Evolutionary conservation across 306 rosid species (phyloP), one percentile per base, ranked within the genome.

Genomic region (Cicer judaicum): DNA sequence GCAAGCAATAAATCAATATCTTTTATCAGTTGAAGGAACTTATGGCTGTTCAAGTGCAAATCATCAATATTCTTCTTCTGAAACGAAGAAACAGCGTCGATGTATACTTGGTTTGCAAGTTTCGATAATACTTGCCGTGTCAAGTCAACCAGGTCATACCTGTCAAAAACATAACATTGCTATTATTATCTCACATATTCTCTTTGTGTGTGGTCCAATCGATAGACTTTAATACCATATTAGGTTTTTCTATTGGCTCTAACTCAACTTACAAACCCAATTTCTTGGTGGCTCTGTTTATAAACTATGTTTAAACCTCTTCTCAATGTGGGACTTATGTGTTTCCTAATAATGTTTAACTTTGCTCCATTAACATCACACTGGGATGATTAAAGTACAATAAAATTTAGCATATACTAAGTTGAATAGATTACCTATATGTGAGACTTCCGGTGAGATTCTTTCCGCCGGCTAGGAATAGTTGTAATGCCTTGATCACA

Each of bases 131-230:
- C 97, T 86, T 94, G 98, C 70, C 97, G 84, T 14, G 97, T 86
- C 74, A 94, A 83, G 84, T 94, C 98, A 77, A 94, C 95, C 84
- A 93, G 88, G 81, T 93, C 98, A 76, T 91, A 93, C 85, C 98
- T 93, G 92, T 76, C 46, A 82, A 59, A 70, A 76, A 69, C 57
- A 68, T 49, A 66, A 15, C 14, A 62, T 41, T 44, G 59, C 68
- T 11, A 42, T 16, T 53, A 15, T 67, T 53, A 48, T 76, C 55
- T 44, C 53, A 43, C 73, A 12, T 34, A 55, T 73, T 53, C 34
- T 19, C 48, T 40, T 3, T 29, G 49, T 62, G 46, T 19, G 40
- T 10, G 50, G 36, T 29, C 36, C 36, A 29, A 29, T 29, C 1
- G 5, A 29, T 29, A 29, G 36, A 4, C 36, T 29, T 29, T 29